Percentiles rank a stretch among this genome's conserved stretches.
phyloP scores from a whole-genome alignment of 495 filamentous ascomycete species.

The Penicillium psychrofluorescens region DNA sequence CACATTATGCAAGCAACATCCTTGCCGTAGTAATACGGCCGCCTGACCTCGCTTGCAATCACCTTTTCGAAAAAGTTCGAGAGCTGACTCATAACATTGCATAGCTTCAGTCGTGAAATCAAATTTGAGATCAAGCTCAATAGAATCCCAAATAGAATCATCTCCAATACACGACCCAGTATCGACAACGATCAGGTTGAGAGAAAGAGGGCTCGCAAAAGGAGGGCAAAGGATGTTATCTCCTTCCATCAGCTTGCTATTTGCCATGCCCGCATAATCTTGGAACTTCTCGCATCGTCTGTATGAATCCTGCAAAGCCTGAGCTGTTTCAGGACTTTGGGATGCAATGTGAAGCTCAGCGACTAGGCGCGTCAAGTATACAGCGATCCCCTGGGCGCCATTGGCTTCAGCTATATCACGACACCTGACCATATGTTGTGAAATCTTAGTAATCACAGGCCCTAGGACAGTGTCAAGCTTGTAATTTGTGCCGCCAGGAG shows the following conservation, averaged over 20 bases:
- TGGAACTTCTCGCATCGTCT: slow-evolving; percentile 4
- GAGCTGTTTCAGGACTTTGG: slow-evolving; percentile 3
- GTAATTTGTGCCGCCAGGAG: neutral
- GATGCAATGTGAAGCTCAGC: slow-evolving; percentile 12
- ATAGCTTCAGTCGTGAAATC: slow-evolving; percentile 4
- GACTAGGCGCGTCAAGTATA: slow-evolving; percentile 9
- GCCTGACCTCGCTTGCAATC: slow-evolving; percentile 12
- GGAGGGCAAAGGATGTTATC: slow-evolving; percentile 13
- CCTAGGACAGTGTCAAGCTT: neutral
- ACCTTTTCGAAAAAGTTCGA: slow-evolving; percentile 7
- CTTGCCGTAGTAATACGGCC: slow-evolving; percentile 16
- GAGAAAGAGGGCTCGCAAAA: slow-evolving; percentile 14
- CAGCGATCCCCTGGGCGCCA: neutral
- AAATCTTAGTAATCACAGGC: neutral
- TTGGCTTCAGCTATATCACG: slow-evolving; percentile 9
- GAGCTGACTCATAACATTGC: slow-evolving; percentile 6
- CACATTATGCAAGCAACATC: slow-evolving; percentile 11
- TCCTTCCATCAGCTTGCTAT: slow-evolving; percentile 13
- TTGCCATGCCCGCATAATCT: slow-evolving; percentile 16
- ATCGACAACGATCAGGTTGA: slow-evolving; percentile 14
- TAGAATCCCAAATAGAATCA: slow-evolving; percentile 13
- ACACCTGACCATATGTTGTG: neutral
- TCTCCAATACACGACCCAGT: neutral
- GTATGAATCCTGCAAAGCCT: slow-evolving; percentile 5
- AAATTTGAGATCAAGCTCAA: slow-evolving; percentile 8